Percentiles rank a stretch among this genome's conserved stretches.
These are phyloP conservation scores for Immersiporthe knoxdaviesiana DNA, from an alignment of 2,329 filamentous ascomycete species.

Conservation along the genomic window DNA sequence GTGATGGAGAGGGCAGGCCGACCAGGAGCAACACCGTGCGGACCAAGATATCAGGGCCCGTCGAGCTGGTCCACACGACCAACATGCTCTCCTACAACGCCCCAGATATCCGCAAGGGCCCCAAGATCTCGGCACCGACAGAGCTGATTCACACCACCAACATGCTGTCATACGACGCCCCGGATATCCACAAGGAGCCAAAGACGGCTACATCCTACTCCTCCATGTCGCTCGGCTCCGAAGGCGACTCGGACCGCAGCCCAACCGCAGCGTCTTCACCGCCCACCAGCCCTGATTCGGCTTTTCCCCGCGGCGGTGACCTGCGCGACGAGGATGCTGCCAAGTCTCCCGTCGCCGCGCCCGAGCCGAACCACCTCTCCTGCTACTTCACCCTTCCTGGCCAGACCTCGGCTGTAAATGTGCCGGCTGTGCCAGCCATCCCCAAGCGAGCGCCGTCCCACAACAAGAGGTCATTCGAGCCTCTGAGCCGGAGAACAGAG, in stretches of 20 bases:
- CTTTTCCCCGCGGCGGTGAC: conserved; percentile 42
- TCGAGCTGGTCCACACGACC: conserved; percentile 89
- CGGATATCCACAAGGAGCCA: conserved; percentile 64
- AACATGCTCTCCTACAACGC: conserved; percentile 97
- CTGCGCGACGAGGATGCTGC: conserved; percentile 34
- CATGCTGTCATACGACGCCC: conserved; percentile 92
- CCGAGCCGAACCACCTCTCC: conserved; percentile 68
- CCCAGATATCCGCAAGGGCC: conserved; percentile 67
- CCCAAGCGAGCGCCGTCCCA: conserved; percentile 82
- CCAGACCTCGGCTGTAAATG: conserved; percentile 43
- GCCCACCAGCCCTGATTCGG: conserved; percentile 70
- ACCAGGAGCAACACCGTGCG: conserved; percentile 60
- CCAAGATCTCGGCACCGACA: conserved; percentile 84
- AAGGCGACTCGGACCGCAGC: conserved; percentile 73
- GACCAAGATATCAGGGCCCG: conserved; percentile 81
- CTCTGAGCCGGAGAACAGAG: conserved; percentile 55
- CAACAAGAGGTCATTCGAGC: conserved; percentile 81
- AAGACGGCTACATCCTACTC: conserved; percentile 55
- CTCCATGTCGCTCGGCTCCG: conserved; percentile 60
- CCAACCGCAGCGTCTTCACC: conserved; percentile 61
- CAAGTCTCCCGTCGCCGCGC: conserved; percentile 56
- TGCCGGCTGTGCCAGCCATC: conserved; percentile 59
- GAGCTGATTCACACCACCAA: conserved; percentile 93
- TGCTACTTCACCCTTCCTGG: conserved; percentile 64
- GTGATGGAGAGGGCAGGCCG: conserved; percentile 43